Base-by-base conservation (phyloP, 2,329 filamentous ascomycete species). In the Colletotrichum eleusines region DNA sequence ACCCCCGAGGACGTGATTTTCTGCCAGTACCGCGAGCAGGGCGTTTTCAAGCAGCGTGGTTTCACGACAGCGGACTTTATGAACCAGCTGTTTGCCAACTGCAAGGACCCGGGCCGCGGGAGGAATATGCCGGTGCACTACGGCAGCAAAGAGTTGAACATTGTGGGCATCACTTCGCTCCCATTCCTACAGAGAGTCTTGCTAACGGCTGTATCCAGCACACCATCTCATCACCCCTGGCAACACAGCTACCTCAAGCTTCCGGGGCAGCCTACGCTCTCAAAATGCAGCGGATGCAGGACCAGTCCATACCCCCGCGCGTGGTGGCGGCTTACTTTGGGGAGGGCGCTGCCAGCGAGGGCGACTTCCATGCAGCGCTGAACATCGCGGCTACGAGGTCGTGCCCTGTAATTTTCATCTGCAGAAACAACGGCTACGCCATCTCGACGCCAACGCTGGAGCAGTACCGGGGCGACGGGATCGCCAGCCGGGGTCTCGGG, bases 51-150 rank as follows among this genome's bases (percentile, higher is more conserved):
- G 74, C 92, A 98, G 80, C 90, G 96, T 46, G 96, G 96, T 3
- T 98, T 95, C 79, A 93, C 90, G 0, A 86, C 97, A 55, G 90
- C 91, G 58, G 90, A 98, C 71, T 98, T 98, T 78, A 98, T 99
- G 96, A 92, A 90, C 76, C 96, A 99, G 80, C 83, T 99, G 11
- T 98, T 98, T 82, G 90, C 95, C 26, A 98, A 97, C 78, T 88
- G 85, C 65, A 89, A 94, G 73, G 96, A 99, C 76, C 81, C 86
- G 0, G 95, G 95, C 1, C 88, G 87, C 71, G 96, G 95, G 1
- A 90, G 95, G 73, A 98, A 97, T 77, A 99, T 99, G 96, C 96
- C 96, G 0, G 93, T 98, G 18, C 96, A 99, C 81, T 99, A 98
- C 77, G 95, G 95, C 57, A 94, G 92, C 80, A 89, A 87, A 68